Base-by-base conservation (phyloP, 2,329 filamentous ascomycete species). In the Neofusicoccum sp. region DNA sequence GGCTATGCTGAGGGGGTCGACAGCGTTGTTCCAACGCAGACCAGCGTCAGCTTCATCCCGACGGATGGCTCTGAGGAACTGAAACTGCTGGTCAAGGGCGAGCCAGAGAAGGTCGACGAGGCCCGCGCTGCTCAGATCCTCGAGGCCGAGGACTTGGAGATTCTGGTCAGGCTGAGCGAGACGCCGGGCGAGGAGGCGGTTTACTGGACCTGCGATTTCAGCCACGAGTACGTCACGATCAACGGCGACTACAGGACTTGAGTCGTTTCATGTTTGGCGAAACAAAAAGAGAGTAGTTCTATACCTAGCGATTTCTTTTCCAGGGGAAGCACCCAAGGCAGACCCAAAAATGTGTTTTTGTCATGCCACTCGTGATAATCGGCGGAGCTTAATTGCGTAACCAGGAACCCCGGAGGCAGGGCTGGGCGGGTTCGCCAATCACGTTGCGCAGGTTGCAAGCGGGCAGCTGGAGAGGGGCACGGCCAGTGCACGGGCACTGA, bases 141-240 rank as follows among this genome's bases (percentile, higher is more conserved):
- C 54, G 86, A 90, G 67, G 83, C 85, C 65, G 89, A 92, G 71
- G 74, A 95, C 70, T 74, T 95, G 64, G 89, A 93, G 76, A 93
- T 96, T 63, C 73, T 89, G 38, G 89, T 96, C 4, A 82, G 82
- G 61, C 72, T 96, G 59, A 89, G 89, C 28, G 89, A 88, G 47
- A 87, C 86, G 41, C 74, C 74, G 54, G 60, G 63, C 3, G 82
- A 87, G 70, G 84, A 88, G 72, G 87, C 88, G 1, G 85, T 86
- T 4, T 90, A 91, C 73, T 95, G 89, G 86, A 95, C 90, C 40
- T 95, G 91, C 71, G 91, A 96, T 73, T 91, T 93, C 67, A 91
- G 88, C 71, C 89, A 93, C 70, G 89, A 93, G 80, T 96, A 87
- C 76, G 85, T 88, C 49, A 87, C 85, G 54, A 88, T 88, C 67